Conservation (phyloP, 345 rosid species). For the Firmiana major region DNA sequence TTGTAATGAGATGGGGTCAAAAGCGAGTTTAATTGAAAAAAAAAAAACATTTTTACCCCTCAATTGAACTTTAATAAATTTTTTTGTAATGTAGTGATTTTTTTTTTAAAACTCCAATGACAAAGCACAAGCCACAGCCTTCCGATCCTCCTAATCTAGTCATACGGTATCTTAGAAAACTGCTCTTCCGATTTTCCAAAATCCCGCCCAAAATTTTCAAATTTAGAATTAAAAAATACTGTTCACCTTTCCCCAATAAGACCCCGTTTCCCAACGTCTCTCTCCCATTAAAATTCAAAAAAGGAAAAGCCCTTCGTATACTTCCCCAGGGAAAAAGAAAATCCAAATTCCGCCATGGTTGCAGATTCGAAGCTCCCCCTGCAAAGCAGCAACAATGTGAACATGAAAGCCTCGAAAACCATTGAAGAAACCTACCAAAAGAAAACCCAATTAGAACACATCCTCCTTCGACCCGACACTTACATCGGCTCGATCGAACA, state of each 20-base stretch:
- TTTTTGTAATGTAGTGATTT: too few species aligned
- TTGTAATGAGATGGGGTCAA: too few species aligned
- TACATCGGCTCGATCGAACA: constrained; percentile 97
- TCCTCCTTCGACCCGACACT: constrained; percentile 94
- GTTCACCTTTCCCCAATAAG: neutral
- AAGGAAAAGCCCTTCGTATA: too few species aligned
- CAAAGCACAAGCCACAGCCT: neutral
- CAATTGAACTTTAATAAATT: too few species aligned
- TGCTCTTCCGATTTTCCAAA: neutral
- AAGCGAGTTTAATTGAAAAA: too few species aligned
- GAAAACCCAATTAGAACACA: constrained; percentile 95
- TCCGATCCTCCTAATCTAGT: neutral
- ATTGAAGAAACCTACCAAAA: constrained; percentile 96
- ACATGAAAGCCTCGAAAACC: constrained; percentile 48
- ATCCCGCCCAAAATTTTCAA: constrained; percentile 3
- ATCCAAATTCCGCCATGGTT: constrained; percentile 15
- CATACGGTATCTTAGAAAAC: too few species aligned
- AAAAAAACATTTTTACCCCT: too few species aligned
- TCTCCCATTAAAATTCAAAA: neutral
- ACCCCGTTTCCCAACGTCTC: neutral
- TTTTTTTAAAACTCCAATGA: too few species aligned
- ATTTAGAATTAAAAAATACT: neutral
- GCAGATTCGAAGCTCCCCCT: constrained; percentile 49
- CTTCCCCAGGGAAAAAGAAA: neutral
- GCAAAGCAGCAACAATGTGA: constrained; percentile 61